These are phyloP conservation scores for Huntiella omanensis DNA, from an alignment of 2,329 filamentous ascomycete species.

Conservation along the genomic window DNA sequence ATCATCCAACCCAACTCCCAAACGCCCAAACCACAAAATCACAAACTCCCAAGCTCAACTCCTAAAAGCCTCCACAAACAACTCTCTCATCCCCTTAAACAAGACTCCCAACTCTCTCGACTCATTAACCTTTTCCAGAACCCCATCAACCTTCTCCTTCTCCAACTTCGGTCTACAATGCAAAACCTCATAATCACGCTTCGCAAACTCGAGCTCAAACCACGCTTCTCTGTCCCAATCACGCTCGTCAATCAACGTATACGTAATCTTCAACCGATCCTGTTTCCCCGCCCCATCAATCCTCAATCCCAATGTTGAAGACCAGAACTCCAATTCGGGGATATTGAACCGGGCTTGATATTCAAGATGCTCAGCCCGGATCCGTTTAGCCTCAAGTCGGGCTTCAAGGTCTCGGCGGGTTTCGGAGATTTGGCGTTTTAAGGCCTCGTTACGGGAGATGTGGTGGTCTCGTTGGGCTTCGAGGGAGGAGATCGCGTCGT, in stretches of 20 bases:
- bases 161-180: slow-evolving; percentile 71
- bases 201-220: slow-evolving; percentile 75
- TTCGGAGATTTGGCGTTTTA: slow-evolving; percentile 43
- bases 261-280: slow-evolving; percentile 79
- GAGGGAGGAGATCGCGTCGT: slow-evolving; percentile 39
- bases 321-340: slow-evolving; percentile 92
- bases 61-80: slow-evolving; percentile 53
- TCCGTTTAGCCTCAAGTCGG: slow-evolving; percentile 50
- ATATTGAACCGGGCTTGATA: slow-evolving; percentile 74
- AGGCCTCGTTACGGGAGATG: slow-evolving; percentile 33
- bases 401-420: slow-evolving; percentile 53
- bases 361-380: slow-evolving; percentile 56
- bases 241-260: slow-evolving; percentile 67
- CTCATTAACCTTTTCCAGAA: slow-evolving; percentile 68
- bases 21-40: slow-evolving; percentile 20
- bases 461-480: slow-evolving; percentile 42
- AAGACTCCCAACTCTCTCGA: slow-evolving; percentile 50
- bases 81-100: slow-evolving; percentile 64
- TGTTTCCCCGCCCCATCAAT: slow-evolving; percentile 78
- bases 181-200: slow-evolving; percentile 68
- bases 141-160: slow-evolving; percentile 54
- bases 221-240: slow-evolving; percentile 80
- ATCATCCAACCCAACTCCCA: slow-evolving; percentile 84
- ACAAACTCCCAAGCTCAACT: slow-evolving; percentile 2
- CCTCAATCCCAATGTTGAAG: slow-evolving; percentile 67